Conservation (phyloP, 352 stramenopile species). For the Phytophthora syringae region DNA sequence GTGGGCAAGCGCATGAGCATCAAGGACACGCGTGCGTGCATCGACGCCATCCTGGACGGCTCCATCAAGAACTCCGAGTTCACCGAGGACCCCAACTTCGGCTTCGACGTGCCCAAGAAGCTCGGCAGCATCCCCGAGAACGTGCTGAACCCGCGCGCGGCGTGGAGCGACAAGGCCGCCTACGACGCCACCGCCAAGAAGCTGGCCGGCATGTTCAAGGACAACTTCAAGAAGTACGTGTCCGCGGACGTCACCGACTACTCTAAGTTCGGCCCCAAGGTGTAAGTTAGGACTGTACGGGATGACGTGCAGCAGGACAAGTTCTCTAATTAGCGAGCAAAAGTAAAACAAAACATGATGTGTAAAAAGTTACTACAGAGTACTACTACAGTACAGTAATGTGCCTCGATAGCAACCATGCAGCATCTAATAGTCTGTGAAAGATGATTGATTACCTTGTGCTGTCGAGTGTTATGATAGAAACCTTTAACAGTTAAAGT, state of each 20-base stretch:
- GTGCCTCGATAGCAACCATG: no score
- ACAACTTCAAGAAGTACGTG: slow-evolving; percentile 98
- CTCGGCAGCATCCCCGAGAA: slow-evolving; percentile 87
- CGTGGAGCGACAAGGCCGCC: slow-evolving; percentile 92
- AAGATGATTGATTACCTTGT: no score
- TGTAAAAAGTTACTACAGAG: slow-evolving; percentile 10
- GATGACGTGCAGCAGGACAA: neutral
- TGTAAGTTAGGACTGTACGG: slow-evolving; percentile 43
- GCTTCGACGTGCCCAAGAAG: slow-evolving; percentile 92
- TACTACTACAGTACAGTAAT: no score
- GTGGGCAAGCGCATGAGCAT: slow-evolving; percentile 98
- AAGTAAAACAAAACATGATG: slow-evolving; percentile 20
- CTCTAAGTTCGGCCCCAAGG: slow-evolving; percentile 93
- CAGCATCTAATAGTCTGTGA: no score
- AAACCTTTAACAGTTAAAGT: no score
- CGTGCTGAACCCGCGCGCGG: slow-evolving; percentile 93
- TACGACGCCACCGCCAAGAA: slow-evolving; percentile 94
- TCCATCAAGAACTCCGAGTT: slow-evolving; percentile 93
- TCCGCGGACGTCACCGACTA: slow-evolving; percentile 95
- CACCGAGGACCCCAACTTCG: slow-evolving; percentile 92
- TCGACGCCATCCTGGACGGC: slow-evolving; percentile 97
- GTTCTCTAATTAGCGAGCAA: slow-evolving; percentile 23
- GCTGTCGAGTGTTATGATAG: no score
- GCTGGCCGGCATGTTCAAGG: slow-evolving; percentile 95
- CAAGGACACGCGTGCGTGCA: slow-evolving; percentile 95